Conservation (phyloP, 148 eudicot genomes). For the Dianthus caryophyllus region DNA sequence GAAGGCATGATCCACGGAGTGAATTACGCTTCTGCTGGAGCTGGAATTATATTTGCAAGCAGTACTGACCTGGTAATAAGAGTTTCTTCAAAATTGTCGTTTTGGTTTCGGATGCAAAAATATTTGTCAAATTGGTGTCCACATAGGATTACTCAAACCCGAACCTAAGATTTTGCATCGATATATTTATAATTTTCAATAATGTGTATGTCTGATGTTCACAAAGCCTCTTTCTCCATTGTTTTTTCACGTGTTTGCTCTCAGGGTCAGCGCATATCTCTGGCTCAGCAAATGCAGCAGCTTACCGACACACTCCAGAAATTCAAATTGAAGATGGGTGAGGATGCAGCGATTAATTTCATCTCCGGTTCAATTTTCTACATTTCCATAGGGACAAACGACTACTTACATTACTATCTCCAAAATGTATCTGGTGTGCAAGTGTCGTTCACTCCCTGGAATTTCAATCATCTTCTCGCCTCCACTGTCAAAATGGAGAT, state of each 20-base stretch:
- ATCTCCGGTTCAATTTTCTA: conserved; percentile 73
- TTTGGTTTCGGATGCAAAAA: no score
- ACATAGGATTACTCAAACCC: no score
- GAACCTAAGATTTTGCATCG: no score
- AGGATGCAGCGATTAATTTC: conserved; percentile 46
- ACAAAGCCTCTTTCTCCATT: background rate
- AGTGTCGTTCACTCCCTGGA: conserved; percentile 65
- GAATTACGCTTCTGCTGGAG: conserved; percentile 96
- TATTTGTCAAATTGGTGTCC: no score
- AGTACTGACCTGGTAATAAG: conserved; percentile 76
- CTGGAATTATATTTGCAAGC: conserved; percentile 85
- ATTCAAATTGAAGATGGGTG: conserved; percentile 65
- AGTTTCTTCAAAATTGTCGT: no score
- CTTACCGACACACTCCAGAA: conserved; percentile 69
- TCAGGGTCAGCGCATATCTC: conserved; percentile 86
- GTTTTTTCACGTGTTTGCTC: background rate
- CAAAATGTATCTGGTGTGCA: conserved; percentile 73
- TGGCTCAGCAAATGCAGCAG: conserved; percentile 87
- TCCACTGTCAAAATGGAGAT: conserved; percentile 59
- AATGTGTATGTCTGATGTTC: background rate
- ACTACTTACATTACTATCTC: conserved; percentile 92
- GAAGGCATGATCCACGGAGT: conserved; percentile 80
- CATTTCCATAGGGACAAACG: conserved; percentile 86
- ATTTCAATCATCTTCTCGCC: conserved; percentile 67
- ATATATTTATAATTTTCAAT: no score